Percentiles rank a stretch among this genome's conserved stretches.
phyloP scores from a whole-genome alignment of 352 stramenopile genomes.

The Elongisporangium anandrum region DNA sequence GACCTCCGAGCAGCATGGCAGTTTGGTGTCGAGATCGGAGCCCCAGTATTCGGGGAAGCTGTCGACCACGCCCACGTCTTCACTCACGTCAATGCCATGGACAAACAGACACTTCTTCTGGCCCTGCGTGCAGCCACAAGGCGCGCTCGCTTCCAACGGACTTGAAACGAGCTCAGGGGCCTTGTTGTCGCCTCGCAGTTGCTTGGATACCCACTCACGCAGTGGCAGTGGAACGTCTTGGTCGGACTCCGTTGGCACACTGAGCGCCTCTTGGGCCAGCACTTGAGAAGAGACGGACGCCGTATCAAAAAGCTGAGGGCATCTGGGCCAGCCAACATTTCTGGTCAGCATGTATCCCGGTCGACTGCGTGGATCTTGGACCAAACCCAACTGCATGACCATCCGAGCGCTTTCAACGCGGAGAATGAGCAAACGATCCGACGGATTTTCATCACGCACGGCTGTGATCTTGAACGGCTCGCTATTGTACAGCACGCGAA shows the following conservation, averaged over 20 bases:
- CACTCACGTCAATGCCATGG: conserved; percentile 31
- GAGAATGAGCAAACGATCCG: neutral
- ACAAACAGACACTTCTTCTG: conserved; percentile 37
- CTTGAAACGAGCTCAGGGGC: neutral
- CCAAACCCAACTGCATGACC: neutral
- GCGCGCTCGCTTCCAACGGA: neutral
- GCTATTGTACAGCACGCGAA: neutral
- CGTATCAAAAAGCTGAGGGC: neutral
- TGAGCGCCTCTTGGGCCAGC: neutral
- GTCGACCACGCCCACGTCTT: conserved; percentile 17
- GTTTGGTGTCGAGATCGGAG: conserved; percentile 2
- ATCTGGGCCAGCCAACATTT: neutral
- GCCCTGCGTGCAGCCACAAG: neutral
- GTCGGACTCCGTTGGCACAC: neutral
- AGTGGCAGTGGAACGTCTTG: conserved; percentile 19
- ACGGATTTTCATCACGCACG: neutral
- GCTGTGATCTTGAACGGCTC: neutral
- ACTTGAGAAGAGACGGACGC: neutral
- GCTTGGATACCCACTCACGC: conserved; percentile 25
- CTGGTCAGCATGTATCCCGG: neutral
- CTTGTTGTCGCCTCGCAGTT: conserved; percentile 2
- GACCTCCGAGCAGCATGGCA: conserved; percentile 22
- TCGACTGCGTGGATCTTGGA: neutral
- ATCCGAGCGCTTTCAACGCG: neutral
- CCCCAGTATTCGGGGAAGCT: conserved; percentile 23